Evolutionary conservation across 1,284 basidiomycete genomes (phyloP).

Genomic region (Melampsora larici-populina): DNA sequence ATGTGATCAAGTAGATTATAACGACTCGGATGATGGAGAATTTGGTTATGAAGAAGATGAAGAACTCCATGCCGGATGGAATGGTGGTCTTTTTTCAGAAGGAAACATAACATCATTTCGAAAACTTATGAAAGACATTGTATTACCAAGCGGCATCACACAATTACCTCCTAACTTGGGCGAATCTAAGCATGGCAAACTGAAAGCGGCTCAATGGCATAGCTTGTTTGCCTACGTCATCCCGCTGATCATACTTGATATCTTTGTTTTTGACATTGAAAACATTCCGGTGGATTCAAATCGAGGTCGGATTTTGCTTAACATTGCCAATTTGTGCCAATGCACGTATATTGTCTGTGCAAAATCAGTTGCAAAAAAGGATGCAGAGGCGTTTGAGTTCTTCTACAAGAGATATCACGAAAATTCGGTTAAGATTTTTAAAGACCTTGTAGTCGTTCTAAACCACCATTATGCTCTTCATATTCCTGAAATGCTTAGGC

Average conservation of each 20-base stretch:
- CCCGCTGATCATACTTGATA: neutral
- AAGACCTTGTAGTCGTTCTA: neutral
- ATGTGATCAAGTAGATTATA: too few relatives aligned
- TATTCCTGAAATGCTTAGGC: neutral
- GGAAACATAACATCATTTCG: too few relatives aligned
- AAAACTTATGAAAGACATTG: too few relatives aligned
- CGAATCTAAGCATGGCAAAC: too few relatives aligned
- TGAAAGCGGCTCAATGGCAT: too few relatives aligned
- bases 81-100: too few relatives aligned
- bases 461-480: neutral
- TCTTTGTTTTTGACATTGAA: slow-evolving; percentile 6
- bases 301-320: neutral
- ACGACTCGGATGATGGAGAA: too few relatives aligned
- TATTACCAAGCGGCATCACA: too few relatives aligned
- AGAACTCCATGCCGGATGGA: too few relatives aligned
- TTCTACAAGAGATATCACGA: neutral
- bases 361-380: neutral
- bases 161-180: too few relatives aligned
- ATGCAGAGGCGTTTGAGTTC: neutral
- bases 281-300: neutral
- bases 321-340: neutral
- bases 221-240: neutral
- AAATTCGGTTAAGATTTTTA: neutral
- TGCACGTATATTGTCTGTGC: neutral
- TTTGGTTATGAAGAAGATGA: too few relatives aligned